These are phyloP conservation scores for Stephanodiscus minutulus DNA, from an alignment of 108 stramenopile species.

Conservation along the genomic window DNA sequence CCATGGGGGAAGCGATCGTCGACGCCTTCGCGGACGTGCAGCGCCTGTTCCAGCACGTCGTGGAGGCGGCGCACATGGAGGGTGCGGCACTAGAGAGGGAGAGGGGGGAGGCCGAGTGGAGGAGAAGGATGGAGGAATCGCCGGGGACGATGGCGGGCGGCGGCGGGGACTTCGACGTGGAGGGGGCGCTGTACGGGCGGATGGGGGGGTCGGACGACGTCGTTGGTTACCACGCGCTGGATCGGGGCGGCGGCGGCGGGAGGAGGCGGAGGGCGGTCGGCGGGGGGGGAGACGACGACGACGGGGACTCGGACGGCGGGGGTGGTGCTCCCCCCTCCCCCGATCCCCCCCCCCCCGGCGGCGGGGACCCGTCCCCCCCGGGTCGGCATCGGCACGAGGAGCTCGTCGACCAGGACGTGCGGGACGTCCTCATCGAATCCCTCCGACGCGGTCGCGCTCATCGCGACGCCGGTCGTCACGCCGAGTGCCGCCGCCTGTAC, in stretches of 20 bases:
- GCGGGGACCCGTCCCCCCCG: constrained; percentile 14
- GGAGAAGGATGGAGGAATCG: constrained; percentile 34
- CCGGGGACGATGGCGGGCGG: neutral
- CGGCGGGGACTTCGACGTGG: constrained; percentile 31
- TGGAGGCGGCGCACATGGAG: constrained; percentile 90
- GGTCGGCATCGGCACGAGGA: constrained; percentile 67
- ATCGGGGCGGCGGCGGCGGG: constrained; percentile 12
- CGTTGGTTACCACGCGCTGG: no score
- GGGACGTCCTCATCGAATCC: constrained; percentile 74
- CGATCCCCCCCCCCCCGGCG: no score
- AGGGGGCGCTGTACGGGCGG: constrained; percentile 18
- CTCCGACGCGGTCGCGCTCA: constrained; percentile 58
- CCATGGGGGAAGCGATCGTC: constrained; percentile 88
- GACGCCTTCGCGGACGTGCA: constrained; percentile 88
- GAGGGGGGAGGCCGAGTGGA: constrained; percentile 67
- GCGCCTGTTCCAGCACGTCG: constrained; percentile 87
- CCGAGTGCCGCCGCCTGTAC: constrained; percentile 71
- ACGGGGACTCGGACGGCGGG: constrained; percentile 9
- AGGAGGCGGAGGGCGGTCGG: constrained; percentile 12
- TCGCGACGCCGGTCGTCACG: constrained; percentile 47
- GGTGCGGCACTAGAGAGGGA: constrained; percentile 86
- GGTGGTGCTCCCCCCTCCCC: no score
- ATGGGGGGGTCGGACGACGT: neutral
- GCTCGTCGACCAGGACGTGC: constrained; percentile 86
- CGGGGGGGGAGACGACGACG: neutral